Conservation (phyloP, 352 stramenopile genomes). For the Globisporangium megalacanthum region DNA sequence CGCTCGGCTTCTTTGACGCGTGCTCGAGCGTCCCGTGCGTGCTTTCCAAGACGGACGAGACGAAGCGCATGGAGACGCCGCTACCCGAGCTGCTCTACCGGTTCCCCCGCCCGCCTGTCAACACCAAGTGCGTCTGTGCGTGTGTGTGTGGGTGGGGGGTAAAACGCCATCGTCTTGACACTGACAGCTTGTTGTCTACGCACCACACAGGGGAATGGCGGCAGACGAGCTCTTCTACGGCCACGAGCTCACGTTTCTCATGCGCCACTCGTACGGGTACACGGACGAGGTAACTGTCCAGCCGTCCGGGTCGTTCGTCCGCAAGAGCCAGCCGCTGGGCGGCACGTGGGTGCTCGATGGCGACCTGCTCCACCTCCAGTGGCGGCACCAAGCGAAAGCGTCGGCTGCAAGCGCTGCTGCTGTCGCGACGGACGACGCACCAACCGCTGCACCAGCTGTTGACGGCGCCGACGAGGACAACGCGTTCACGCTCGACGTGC, state of each 20-base stretch:
- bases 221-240: slow-evolving; percentile 66
- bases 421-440: not conserved
- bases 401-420: slow-evolving; percentile 1
- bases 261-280: slow-evolving; percentile 67
- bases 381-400: slow-evolving; percentile 27
- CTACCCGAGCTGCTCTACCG: slow-evolving; percentile 64
- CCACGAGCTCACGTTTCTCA: slow-evolving; percentile 78
- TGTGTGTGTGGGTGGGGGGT: not conserved
- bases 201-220: slow-evolving; percentile 29
- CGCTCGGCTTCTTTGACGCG: slow-evolving; percentile 63
- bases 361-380: slow-evolving; percentile 79
- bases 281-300: slow-evolving; percentile 71
- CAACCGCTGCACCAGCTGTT: not conserved
- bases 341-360: slow-evolving; percentile 77
- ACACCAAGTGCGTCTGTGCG: slow-evolving; percentile 41
- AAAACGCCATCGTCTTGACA: too few relatives aligned
- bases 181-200: not conserved
- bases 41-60: slow-evolving; percentile 54
- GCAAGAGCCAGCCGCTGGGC: slow-evolving; percentile 59
- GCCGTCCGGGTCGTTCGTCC: slow-evolving; percentile 50
- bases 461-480: slow-evolving; percentile 30
- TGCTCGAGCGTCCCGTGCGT: slow-evolving; percentile 67
- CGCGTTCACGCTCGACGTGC: slow-evolving; percentile 64
- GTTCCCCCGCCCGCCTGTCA: slow-evolving; percentile 55
- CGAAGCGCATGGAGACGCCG: slow-evolving; percentile 46